Base-by-base conservation (phyloP, 148 eudicot species). In the Simmondsia chinensis region DNA sequence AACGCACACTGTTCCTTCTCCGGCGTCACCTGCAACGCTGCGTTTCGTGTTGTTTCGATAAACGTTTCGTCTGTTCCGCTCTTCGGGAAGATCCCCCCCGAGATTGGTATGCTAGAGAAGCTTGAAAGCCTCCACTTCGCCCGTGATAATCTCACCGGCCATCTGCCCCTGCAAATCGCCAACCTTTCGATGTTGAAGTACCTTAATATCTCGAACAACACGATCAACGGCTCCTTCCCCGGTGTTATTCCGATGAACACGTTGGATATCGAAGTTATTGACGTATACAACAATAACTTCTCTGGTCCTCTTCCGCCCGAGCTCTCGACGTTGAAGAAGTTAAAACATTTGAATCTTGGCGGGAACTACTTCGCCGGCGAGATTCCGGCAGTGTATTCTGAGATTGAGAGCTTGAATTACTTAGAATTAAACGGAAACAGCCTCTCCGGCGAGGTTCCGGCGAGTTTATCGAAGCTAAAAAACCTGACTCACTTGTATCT, bases 281-380 rank as follows among this genome's bases (percentile, higher is more conserved):
- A 82, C 11, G 38, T 60, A 0, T 93, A 86, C 54, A 73, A 93
- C 52, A 93, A 93, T 38, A 77, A 82, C 45, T 73, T 93, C 39
- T 34, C 46, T 7, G 96, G 99, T 0, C 13, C 41, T 1, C 66
- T 93, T 0, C 96, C 99, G 15, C 7, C 2, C 28, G 65, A 64
- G 37, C 16, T 93, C 0, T 38, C 45, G 2, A 9, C 8, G 6
- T 30, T 79, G 44, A 62, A 55, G 40, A 50, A 43, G 2, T 42
- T 93, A 0, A 38, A 22, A 11, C 40, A 33, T 24, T 67, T 93
- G 0, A 15, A 22, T 0, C 69, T 93, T 0, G 94, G 79, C 0
- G 99, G 99, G 0, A 93, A 93, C 30, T 93, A 37, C 39, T 93
- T 93, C 22, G 25, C 61, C 38, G 99, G 99, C 2, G 52, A 45